Conservation (phyloP, 176 grass and related monocot species). For the Eragrostis curvula region DNA sequence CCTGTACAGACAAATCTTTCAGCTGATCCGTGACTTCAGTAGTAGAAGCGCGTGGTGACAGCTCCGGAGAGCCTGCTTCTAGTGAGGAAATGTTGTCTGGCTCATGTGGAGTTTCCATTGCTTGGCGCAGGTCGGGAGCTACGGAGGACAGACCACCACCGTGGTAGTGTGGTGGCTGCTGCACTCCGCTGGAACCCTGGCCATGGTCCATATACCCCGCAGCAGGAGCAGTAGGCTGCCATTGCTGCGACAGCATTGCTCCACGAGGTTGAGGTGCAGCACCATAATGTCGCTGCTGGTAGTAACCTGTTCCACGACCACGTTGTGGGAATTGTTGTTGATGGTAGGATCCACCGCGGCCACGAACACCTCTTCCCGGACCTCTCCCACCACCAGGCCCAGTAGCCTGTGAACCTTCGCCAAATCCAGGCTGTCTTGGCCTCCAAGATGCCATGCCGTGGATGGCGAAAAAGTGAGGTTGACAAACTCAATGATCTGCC, state of each 20-base stretch:
- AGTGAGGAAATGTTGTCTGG: constrained; percentile 32
- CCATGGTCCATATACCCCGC: constrained; percentile 17
- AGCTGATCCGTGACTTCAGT: constrained; percentile 46
- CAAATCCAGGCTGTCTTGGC: constrained; percentile 34
- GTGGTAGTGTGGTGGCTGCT: constrained; percentile 39
- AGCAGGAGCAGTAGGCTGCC: constrained; percentile 30
- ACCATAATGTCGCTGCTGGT: constrained; percentile 38
- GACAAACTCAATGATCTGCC: constrained; percentile 29
- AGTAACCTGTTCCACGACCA: constrained; percentile 36
- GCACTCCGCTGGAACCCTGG: constrained; percentile 34
- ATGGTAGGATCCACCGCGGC: constrained; percentile 10
- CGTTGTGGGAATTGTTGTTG: constrained; percentile 40
- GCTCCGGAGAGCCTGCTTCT: constrained; percentile 33
- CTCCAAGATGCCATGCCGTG: constrained; percentile 60
- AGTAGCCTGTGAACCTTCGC: constrained; percentile 44
- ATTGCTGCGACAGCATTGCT: constrained; percentile 29
- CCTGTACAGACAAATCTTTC: constrained; percentile 50
- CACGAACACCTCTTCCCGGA: constrained; percentile 34
- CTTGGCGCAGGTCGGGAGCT: constrained; percentile 99
- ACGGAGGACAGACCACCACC: constrained; percentile 37
- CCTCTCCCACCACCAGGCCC: constrained; percentile 48
- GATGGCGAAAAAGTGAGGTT: constrained; percentile 10
- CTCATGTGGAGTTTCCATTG: constrained; percentile 67
- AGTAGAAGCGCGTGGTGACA: constrained; percentile 24
- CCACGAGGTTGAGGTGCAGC: constrained; percentile 25